A percentile compares a stretch with the other conserved stretches of the same genome.
These are phyloP conservation scores for Nematodospora anomalae DNA, from an alignment of 1,139 yeast genomes.

Conservation along the genomic window DNA sequence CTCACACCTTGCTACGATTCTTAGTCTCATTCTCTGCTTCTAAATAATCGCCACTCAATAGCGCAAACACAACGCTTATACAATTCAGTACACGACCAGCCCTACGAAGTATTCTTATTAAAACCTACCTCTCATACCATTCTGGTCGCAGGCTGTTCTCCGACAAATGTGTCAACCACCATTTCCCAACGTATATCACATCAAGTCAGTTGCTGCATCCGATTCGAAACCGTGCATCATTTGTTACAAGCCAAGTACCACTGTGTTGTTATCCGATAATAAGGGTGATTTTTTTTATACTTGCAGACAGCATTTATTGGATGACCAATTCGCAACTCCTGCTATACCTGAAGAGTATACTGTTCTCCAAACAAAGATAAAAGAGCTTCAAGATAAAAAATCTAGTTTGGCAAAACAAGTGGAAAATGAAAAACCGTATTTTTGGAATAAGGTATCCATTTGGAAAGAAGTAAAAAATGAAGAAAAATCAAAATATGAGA, in stretches of 20 bases:
- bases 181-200: slow-evolving; percentile 54
- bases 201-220: slow-evolving; percentile 57
- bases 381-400: slow-evolving; percentile 42
- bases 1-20: too few species aligned
- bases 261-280: slow-evolving; percentile 56
- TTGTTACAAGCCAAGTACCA: slow-evolving; percentile 64
- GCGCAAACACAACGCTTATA: too few species aligned
- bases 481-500: slow-evolving; percentile 13
- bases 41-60: too few species aligned
- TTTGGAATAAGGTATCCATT: slow-evolving; percentile 29
- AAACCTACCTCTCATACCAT: too few species aligned
- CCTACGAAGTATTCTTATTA: too few species aligned
- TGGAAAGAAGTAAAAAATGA: slow-evolving; percentile 14
- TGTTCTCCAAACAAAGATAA: slow-evolving; percentile 39
- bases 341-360: slow-evolving; percentile 47
- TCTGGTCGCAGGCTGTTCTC: too few species aligned
- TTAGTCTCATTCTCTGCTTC: too few species aligned
- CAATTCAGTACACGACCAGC: too few species aligned
- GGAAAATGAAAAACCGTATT: slow-evolving; percentile 32
- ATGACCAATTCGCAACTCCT: slow-evolving; percentile 61
- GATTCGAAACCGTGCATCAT: slow-evolving; percentile 60
- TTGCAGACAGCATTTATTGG: slow-evolving; percentile 64
- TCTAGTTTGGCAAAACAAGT: slow-evolving; percentile 28
- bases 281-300: slow-evolving; percentile 67
- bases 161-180: slow-evolving; percentile 24